These are phyloP conservation scores for Botrytis byssoidea DNA, from an alignment of 2,329 filamentous ascomycete genomes.

Conservation along the genomic window DNA sequence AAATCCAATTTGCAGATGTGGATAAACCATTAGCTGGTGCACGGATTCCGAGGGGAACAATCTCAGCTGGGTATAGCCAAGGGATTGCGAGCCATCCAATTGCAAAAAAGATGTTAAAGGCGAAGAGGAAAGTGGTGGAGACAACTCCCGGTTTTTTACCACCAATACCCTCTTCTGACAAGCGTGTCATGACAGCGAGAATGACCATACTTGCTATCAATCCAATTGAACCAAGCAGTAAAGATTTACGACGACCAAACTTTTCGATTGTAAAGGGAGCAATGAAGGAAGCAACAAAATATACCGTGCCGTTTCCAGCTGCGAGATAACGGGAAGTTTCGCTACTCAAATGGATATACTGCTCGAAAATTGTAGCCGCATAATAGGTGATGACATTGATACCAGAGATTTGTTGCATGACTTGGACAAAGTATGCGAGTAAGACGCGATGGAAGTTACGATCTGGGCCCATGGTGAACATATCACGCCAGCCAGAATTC, in stretches of 20 bases:
- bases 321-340: slow-evolving; percentile 54
- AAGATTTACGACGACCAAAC: slow-evolving; percentile 66
- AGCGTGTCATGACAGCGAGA: slow-evolving; percentile 45
- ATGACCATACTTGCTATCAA: slow-evolving; percentile 60
- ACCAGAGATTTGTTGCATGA: slow-evolving; percentile 51
- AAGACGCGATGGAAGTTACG: slow-evolving; percentile 64
- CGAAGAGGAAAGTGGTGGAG: slow-evolving; percentile 43
- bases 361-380: slow-evolving; percentile 51
- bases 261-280: slow-evolving; percentile 49
- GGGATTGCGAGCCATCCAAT: slow-evolving; percentile 46
- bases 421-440: slow-evolving; percentile 65
- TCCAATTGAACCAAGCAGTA: slow-evolving; percentile 66
- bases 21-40: slow-evolving; percentile 58
- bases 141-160: slow-evolving; percentile 24
- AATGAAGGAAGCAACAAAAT: slow-evolving; percentile 27
- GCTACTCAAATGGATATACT: slow-evolving; percentile 47
- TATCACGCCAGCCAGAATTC: background rate
- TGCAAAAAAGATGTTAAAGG: slow-evolving; percentile 54
- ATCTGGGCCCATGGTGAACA: slow-evolving; percentile 20
- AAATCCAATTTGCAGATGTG: slow-evolving; percentile 47
- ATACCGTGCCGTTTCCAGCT: slow-evolving; percentile 45
- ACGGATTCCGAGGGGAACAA: slow-evolving; percentile 51
- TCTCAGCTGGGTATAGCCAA: slow-evolving; percentile 56
- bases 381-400: slow-evolving; percentile 48
- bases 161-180: slow-evolving; percentile 31